phyloP scores from a whole-genome alignment of 1,284 basidiomycete species.

The Ustilago sp. region DNA sequence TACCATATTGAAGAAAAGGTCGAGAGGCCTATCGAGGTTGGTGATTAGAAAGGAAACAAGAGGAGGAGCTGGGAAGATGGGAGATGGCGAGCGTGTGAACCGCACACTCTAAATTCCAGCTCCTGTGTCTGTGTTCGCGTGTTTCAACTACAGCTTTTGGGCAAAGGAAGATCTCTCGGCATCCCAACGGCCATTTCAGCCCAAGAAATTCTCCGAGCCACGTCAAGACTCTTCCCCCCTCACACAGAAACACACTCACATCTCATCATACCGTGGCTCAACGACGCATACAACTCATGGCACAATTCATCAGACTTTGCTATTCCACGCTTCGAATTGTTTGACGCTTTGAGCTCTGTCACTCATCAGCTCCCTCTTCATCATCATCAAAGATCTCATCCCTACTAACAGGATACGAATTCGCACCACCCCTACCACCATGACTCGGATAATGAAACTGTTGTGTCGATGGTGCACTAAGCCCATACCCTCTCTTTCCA shows the following conservation, averaged over 20 bases:
- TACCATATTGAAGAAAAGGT: conserved; percentile 4
- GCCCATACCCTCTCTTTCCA: conserved; percentile 33
- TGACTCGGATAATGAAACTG: conserved; percentile 39
- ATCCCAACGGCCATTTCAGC: neutral
- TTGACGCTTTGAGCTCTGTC: neutral
- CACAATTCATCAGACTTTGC: too few species aligned
- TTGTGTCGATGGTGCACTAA: conserved; percentile 34
- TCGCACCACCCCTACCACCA: conserved; percentile 2
- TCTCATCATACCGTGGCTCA: neutral
- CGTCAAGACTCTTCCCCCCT: neutral
- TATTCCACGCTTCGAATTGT: neutral
- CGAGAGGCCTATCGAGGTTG: neutral
- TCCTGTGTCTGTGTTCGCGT: too few species aligned
- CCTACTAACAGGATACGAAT: conserved; percentile 28
- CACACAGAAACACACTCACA: neutral
- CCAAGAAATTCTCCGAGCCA: conserved; percentile 15
- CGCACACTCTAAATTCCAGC: conserved; percentile 2
- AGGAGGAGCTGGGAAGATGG: too few species aligned
- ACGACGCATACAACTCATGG: neutral
- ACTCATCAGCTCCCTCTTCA: conserved; percentile 10
- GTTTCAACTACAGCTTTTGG: too few species aligned
- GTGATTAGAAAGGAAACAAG: too few species aligned
- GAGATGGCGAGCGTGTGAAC: neutral
- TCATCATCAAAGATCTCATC: conserved; percentile 33
- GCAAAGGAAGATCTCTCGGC: too few species aligned